Conservation (phyloP, 164 flowering plant species). For the Dillenia turbinata region DNA sequence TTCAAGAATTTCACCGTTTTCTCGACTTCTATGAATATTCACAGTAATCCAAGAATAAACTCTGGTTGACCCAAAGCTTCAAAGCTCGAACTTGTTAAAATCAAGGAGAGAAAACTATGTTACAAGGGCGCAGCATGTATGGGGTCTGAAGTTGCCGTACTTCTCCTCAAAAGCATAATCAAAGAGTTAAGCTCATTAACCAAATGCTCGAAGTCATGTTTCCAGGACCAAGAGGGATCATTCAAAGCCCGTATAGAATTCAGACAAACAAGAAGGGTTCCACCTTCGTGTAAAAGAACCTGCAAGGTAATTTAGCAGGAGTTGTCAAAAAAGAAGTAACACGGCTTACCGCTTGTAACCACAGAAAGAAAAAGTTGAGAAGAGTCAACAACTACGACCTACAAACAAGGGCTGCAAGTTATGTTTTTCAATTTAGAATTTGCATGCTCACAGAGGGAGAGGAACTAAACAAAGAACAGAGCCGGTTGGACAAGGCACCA, state of each 20-base stretch:
- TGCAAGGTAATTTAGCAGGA: slow-evolving; percentile 24
- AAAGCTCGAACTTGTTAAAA: not conserved
- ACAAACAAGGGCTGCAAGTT: no score
- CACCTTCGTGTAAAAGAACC: slow-evolving; percentile 99
- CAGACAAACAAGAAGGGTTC: slow-evolving; percentile 88
- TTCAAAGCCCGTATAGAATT: slow-evolving; percentile 81
- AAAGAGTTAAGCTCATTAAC: slow-evolving; percentile 26
- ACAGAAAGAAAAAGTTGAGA: no score
- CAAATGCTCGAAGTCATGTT: slow-evolving; percentile 42
- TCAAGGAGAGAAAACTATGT: slow-evolving; percentile 3
- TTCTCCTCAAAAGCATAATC: slow-evolving; percentile 11
- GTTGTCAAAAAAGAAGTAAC: not conserved
- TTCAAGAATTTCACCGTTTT: no score
- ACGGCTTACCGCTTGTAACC: no score
- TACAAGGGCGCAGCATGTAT: slow-evolving; percentile 38
- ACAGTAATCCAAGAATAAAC: no score
- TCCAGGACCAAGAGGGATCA: slow-evolving; percentile 81
- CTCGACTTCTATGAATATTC: no score
- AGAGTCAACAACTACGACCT: not conserved
- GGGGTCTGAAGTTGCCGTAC: slow-evolving; percentile 23
- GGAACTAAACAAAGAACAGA: no score
- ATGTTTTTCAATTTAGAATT: no score
- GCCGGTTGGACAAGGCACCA: no score
- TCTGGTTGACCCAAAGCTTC: not conserved
- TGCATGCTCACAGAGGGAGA: no score